Base-by-base conservation (phyloP, 2,329 filamentous ascomycete genomes). In the Trichoderma simmonsii region DNA sequence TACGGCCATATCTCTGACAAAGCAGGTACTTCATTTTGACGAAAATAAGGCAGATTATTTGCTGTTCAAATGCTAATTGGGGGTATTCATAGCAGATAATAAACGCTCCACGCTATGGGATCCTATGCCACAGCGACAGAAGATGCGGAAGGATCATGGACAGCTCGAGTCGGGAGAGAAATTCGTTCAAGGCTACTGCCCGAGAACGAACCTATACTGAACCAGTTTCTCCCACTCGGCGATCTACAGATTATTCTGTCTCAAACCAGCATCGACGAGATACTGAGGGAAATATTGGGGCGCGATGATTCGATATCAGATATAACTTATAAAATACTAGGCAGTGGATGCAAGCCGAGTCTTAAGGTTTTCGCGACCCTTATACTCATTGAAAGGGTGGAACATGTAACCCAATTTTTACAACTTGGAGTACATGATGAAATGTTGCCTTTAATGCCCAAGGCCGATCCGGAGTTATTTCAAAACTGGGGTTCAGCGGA, bases 221-320 rank as follows among this genome's bases (percentile, higher is more conserved):
- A 21, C 11, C 32, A 43, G 3, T 63, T 63, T 14, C 60, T 63
- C 3, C 34, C 60, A 15, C 14, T 43, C n/a, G 32, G 32, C 9
- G 60, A 63, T 39, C 32, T 63, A 15, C 1, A 24, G 32, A 26
- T 34, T 5, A 63, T 63, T 2, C 7, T 63, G n/a, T n/a, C 34
- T 21, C 3, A 0, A 26, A 6, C 5, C 18, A n/a, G 4, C 26
- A 43, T 26, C 0, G 39, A 9, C 1, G 21, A 32, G 0, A 18
- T 63, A 28, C 14, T 26, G 6, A 7, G 9, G 24, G 34, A 63
- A 12, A 11, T 18, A 1, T 18, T 43, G 6, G 11, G 0, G 4
- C 5, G 4, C 9, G 32, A 3, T 2, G 18, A 24, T 5, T 15
- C 8, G 18, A 32, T 5, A 32, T 32, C 56, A 59, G 28, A 32